Base-by-base conservation (phyloP, 2,329 filamentous ascomycete genomes). In the Anisogramma anomala region DNA sequence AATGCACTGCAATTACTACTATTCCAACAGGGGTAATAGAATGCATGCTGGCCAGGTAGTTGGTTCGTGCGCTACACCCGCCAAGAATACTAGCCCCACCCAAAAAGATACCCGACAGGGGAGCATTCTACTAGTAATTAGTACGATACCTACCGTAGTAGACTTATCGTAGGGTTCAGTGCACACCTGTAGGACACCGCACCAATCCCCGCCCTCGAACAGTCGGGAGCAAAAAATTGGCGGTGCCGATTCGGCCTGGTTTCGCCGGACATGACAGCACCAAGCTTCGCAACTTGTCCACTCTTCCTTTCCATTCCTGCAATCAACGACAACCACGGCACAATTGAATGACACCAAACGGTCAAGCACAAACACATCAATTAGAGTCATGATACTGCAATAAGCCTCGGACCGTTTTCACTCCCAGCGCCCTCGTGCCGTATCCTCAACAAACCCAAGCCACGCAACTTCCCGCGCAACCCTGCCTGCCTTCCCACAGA, bases 401-500 rank as follows among this genome's bases (percentile, higher is more conserved):
- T 43, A 41, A 43, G 4, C 17, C 19, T 25, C 10, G 7, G 6
- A 17, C 5, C 6, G 17, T 14, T 8, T n/a, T 18, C 33, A 30
- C 15, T 10, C 17, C 36, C 15, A 22, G 19, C 19, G 9, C 19
- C 35, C 3, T 7, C 35, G 10, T 15, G 14, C 25, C 15, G 14
- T 23, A 13, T 19, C 11, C 17, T 30, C 15, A 13, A 17, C 18
- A 18, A 7, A 33, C n/a, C 15, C 7, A 19, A 27, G 13, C 6
- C 19, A 4, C 17, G n/a, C 6, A 20, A 6, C 35, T 10, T 13
- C 33, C 30, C 15, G 22, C 11, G 27, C 20, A 6, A 25, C 25
- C 14, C 30, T 17, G 27, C 33, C 14, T 36, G 37, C 35, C 47
- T 32, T 23, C 22, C 22, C 45, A 43, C 52, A 49, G 50, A 66